Percentiles rank a stretch among this genome's conserved stretches.
Conservation (phyloP, 495 filamentous ascomycete genomes). For the Aspergillus coremiiformis region DNA sequence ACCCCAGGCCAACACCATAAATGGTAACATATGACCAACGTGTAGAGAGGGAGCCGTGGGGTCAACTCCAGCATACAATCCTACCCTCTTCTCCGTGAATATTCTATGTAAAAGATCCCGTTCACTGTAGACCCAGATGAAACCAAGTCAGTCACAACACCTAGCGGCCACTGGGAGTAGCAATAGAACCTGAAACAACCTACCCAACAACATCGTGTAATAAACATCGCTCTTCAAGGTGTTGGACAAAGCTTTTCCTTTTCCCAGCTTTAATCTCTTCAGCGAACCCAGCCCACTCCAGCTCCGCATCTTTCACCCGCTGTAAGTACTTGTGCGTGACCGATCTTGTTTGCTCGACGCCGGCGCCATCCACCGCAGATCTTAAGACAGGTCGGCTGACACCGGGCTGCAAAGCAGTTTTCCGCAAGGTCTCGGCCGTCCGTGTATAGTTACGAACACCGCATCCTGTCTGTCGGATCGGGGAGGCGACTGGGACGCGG, state of each 20-base stretch:
- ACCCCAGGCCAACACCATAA: slow-evolving; percentile 94
- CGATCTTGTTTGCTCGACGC: slow-evolving; percentile 31
- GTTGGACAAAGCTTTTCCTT: slow-evolving; percentile 53
- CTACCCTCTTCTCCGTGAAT: slow-evolving; percentile 61
- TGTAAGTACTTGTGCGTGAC: slow-evolving; percentile 43
- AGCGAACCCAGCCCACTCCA: slow-evolving; percentile 51
- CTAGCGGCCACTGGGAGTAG: neutral
- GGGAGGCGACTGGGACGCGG: slow-evolving; percentile 6
- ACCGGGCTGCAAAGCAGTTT: slow-evolving; percentile 10
- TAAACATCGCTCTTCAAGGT: slow-evolving; percentile 73
- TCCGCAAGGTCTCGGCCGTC: slow-evolving; percentile 14
- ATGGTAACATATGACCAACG: slow-evolving; percentile 82
- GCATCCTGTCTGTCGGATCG: slow-evolving; percentile 11
- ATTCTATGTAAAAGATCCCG: slow-evolving; percentile 61
- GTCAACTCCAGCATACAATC: slow-evolving; percentile 85
- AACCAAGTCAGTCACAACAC: slow-evolving; percentile 1
- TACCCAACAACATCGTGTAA: slow-evolving; percentile 80
- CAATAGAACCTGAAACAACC: slow-evolving; percentile 10
- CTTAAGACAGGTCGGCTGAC: slow-evolving; percentile 14
- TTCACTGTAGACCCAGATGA: slow-evolving; percentile 31
- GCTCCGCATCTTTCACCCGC: slow-evolving; percentile 47
- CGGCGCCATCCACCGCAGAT: neutral
- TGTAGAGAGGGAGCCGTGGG: slow-evolving; percentile 88
- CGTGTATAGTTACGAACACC: slow-evolving; percentile 23
- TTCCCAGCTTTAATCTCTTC: slow-evolving; percentile 53